phyloP scores from a whole-genome alignment of 257 asterid species.

The Solanum acaule region DNA sequence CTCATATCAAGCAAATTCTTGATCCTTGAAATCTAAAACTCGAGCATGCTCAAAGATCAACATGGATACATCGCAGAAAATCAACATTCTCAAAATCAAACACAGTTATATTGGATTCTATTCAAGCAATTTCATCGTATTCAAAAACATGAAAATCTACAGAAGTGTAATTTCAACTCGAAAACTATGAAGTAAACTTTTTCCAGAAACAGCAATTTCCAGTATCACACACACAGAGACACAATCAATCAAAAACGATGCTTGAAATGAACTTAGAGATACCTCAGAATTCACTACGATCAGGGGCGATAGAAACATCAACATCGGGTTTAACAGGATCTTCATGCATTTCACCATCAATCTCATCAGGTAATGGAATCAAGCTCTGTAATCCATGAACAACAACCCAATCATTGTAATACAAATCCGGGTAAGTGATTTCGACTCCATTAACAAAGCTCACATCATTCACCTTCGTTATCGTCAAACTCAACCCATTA shows the following conservation, averaged over 20 bases:
- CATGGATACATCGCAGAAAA: background rate
- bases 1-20: background rate
- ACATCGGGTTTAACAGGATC: background rate
- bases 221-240: background rate
- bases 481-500: slow-evolving; percentile 35
- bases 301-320: slow-evolving; percentile 1
- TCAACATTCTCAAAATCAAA: background rate
- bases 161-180: background rate
- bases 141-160: background rate
- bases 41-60: background rate
- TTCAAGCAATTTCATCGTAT: background rate
- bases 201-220: background rate
- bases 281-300: slow-evolving; percentile 22
- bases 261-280: background rate
- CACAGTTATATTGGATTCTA: background rate
- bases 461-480: slow-evolving; percentile 21
- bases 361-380: slow-evolving; percentile 40
- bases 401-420: slow-evolving; percentile 38
- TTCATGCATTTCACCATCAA: slow-evolving; percentile 16
- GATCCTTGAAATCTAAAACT: background rate
- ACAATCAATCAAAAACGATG: background rate
- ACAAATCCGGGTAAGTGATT: slow-evolving; percentile 55
- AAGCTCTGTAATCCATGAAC: slow-evolving; percentile 54
- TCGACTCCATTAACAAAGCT: slow-evolving; percentile 56
- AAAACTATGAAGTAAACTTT: background rate